A percentile compares a stretch with the other conserved stretches of the same genome.
Evolutionary conservation across 208 protist genomes (phyloP).

Genomic region (Endotrypanum monterogeii): DNA sequence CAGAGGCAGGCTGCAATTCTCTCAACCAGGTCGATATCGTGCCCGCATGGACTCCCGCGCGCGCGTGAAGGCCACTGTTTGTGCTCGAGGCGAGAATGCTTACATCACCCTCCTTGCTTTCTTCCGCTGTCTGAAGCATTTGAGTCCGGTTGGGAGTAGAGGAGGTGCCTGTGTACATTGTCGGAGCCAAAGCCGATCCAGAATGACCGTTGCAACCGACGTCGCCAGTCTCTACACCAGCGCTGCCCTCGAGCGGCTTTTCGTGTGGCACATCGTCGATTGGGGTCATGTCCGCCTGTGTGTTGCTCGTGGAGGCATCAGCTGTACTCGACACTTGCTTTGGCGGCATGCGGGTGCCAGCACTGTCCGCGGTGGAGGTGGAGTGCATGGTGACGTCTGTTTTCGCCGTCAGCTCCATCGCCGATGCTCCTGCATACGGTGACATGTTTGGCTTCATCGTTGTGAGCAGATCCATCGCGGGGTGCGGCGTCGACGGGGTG

Average conservation of each 20-base stretch:
- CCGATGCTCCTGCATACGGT: neutral
- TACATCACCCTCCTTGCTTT: slow-evolving; percentile 24
- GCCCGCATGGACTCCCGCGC: neutral
- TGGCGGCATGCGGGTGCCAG: neutral
- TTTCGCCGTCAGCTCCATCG: neutral
- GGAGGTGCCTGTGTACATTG: neutral
- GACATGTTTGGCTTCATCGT: neutral
- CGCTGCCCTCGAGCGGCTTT: neutral
- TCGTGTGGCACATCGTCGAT: neutral
- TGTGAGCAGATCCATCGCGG: neutral
- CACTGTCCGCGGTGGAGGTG: neutral
- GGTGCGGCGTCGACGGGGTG: neutral
- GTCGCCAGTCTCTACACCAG: neutral
- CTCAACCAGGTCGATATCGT: slow-evolving; percentile 23
- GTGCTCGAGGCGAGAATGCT: slow-evolving; percentile 25
- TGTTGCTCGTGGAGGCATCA: neutral
- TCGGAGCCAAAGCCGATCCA: neutral
- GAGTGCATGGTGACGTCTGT: neutral
- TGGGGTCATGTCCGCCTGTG: neutral
- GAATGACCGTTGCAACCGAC: no score
- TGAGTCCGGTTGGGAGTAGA: neutral
- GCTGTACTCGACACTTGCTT: neutral
- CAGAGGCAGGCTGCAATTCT: slow-evolving; percentile 47
- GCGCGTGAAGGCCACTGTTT: slow-evolving; percentile 29
- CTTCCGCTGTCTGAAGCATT: neutral